A percentile compares a stretch with the other conserved stretches of the same genome.
Evolutionary conservation across 2,329 filamentous ascomycete species (phyloP).

Genomic region (Teratosphaeria destructans): DNA sequence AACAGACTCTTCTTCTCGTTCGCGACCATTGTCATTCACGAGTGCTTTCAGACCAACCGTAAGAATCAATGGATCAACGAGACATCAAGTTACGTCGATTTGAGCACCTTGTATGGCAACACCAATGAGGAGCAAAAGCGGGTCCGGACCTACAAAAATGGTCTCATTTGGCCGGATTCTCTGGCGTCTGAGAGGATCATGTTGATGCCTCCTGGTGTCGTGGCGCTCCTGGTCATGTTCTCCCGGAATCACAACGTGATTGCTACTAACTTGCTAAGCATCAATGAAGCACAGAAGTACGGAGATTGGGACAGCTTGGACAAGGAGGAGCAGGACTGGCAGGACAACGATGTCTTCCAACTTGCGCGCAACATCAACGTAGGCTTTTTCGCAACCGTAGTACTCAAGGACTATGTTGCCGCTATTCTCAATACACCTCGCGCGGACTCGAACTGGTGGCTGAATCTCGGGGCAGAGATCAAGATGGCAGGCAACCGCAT

Average conservation of each 20-base stretch:
- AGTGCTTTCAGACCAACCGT: conserved; percentile 36
- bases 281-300: conserved; percentile 38
- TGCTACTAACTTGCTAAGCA: conserved; percentile 28
- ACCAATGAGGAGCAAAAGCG: conserved; percentile 32
- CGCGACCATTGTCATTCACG: conserved; percentile 39
- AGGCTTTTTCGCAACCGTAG: conserved; percentile 37
- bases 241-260: conserved; percentile 38
- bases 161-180: conserved; percentile 34
- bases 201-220: conserved; percentile 39
- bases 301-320: conserved; percentile 30
- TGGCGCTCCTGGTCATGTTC: conserved; percentile 34
- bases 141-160: conserved; percentile 35
- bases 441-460: conserved; percentile 36
- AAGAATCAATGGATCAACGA: conserved; percentile 35
- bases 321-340: conserved; percentile 29
- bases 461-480: conserved; percentile 37
- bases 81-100: conserved; percentile 38
- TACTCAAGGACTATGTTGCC: conserved; percentile 37
- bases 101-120: conserved; percentile 39
- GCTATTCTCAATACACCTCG: conserved; percentile 38
- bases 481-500: conserved; percentile 31
- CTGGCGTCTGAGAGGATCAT: conserved; percentile 37
- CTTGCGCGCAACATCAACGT: conserved; percentile 38
- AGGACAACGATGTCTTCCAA: conserved; percentile 42
- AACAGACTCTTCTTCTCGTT: conserved; percentile 40